phyloP scores from a whole-genome alignment of 2,329 filamentous ascomycete genomes.

The Aspergillus proliferans region DNA sequence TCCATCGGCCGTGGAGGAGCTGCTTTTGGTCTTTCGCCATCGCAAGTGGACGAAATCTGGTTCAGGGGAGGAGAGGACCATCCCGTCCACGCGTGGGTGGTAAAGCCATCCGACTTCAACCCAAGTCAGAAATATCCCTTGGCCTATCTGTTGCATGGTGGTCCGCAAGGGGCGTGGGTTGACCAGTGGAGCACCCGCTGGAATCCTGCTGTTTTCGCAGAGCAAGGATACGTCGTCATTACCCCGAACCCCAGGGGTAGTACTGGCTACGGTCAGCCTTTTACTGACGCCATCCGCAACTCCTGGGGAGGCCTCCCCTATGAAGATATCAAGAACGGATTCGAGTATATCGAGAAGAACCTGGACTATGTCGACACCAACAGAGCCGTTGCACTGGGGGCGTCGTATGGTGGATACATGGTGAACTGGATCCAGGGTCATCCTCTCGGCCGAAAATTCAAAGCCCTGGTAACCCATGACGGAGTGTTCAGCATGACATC shows the following conservation, averaged over 20 bases:
- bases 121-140: slow-evolving; percentile 46
- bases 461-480: slow-evolving; percentile 52
- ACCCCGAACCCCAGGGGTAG: slow-evolving; percentile 55
- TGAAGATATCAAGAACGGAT: slow-evolving; percentile 50
- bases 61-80: slow-evolving; percentile 40
- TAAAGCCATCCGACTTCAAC: slow-evolving; percentile 43
- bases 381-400: slow-evolving; percentile 49
- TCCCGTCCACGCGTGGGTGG: slow-evolving; percentile 41
- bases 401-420: slow-evolving; percentile 56
- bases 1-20: slow-evolving; percentile 32
- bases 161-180: slow-evolving; percentile 47
- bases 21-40: slow-evolving; percentile 35
- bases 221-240: slow-evolving; percentile 57
- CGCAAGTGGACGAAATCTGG: slow-evolving; percentile 42
- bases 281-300: slow-evolving; percentile 48
- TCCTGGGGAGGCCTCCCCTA: slow-evolving; percentile 52
- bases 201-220: slow-evolving; percentile 53
- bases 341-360: slow-evolving; percentile 47
- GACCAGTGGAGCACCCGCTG: slow-evolving; percentile 51
- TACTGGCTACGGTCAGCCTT: slow-evolving; percentile 50
- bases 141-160: slow-evolving; percentile 50
- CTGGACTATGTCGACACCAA: slow-evolving; percentile 49
- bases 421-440: slow-evolving; percentile 55
- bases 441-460: slow-evolving; percentile 50
- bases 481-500: slow-evolving; percentile 42